Base-by-base conservation (phyloP, 768 basidiomycete species). In the Trametes gibbosa region DNA sequence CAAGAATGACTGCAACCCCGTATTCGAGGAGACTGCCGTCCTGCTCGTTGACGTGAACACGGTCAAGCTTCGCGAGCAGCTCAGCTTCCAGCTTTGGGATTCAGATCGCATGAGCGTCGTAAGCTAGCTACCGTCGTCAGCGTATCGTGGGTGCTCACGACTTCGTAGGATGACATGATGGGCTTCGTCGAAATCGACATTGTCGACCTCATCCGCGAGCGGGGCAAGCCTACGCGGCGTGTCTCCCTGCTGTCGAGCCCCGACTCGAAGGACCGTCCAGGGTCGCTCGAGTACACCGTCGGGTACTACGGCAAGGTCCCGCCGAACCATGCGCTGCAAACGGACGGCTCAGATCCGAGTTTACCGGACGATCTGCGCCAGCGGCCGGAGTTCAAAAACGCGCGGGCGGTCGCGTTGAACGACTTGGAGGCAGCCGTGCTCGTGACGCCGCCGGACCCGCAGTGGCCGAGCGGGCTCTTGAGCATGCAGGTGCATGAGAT, bases 21-120 rank as follows among this genome's bases (percentile, higher is more conserved):
- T 85, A 1, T 90, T 81, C 76, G 87, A 89, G 65, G 89, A 92
- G 74, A 85, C 84, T 0, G 79, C 82, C 0, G 78, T 83, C 3
- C 65, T 91, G 0, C 71, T 89, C 1, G 77, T 91, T 10, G 83
- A 83, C 6, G 77, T 81, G 40, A 79, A 86, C 45, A 87, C 89
- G 58, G 72, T 89, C 49, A 82, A 89, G 65, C 79, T 84, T 0
- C 79, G 85, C 57, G 90, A 92, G 70, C 76, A 76, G 53, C 70
- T 89, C 19, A 77, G 78, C 21, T 70, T 85, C 21, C 87, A 88
- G 75, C 71, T 90, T 2, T 90, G 87, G 87, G 89, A 91, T 66
- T 85, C 84, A 9, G 87, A 89, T 76, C 68, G 70, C 7, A 65
- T 65, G 59, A 73, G 67, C 45, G 66, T 68, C 12, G 71, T 71